Base-by-base conservation (phyloP, 2,329 filamentous ascomycete species). In the Hypoxylon sp. region DNA sequence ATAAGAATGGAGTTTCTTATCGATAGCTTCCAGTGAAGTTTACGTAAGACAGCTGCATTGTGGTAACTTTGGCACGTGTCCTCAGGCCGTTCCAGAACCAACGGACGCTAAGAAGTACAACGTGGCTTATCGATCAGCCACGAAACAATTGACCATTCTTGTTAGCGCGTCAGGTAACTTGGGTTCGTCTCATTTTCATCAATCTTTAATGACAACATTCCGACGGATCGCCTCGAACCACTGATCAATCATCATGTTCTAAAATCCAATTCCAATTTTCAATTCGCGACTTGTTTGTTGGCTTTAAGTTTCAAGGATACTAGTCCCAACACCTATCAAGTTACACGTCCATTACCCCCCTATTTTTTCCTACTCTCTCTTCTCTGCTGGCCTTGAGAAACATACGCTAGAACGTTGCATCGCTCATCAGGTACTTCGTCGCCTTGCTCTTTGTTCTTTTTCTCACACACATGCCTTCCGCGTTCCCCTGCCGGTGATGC, bases 401-500 rank as follows among this genome's bases (percentile, higher is more conserved):
- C n/a, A 48, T 54, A 51, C 45, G 21, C 38, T 31, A 11, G 21
- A 48, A 34, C 5, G 21, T 9, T 25, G 5, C 21, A 25, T 25
- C 21, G 26, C 19, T 43, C 45, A 40, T 41, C 41, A 42, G 32
- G 29, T 41, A 19, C n/a, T 40, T 25, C 34, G 11, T 55, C 50
- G 34, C 30, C 47, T 38, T 42, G 17, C 43, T 44, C 38, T 31
- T 51, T 31, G 29, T 49, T 36, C 46, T 60, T n/a, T n/a, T n/a
- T n/a, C n/a, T 41, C 41, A 57, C 48, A 57, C 68, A 67, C 65
- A 73, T 73, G 70, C 66, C 53, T 69, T 63, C 63, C 63, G 61
- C 49, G 48, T 50, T 63, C 57, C 52, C 61, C 66, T 71, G 60
- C 66, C 67, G 71, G 71, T 73, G 66, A 73, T 71, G 69, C 70